Base-by-base conservation (phyloP, 2,329 filamentous ascomycete species). In the Fusarium tricinctum region DNA sequence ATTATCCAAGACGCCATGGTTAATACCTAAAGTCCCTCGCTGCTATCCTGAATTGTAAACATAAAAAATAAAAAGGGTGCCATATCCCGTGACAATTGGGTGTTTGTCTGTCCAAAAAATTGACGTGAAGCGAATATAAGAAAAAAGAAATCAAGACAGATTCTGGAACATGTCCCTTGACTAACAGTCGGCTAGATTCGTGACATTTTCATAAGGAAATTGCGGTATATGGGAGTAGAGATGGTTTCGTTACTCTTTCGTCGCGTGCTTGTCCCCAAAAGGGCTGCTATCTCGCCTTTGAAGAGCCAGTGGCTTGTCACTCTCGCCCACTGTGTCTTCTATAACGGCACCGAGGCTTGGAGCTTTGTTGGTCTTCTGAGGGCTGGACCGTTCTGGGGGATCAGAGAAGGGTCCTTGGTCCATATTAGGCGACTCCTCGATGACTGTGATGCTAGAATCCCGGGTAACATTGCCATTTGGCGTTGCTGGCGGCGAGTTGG, bases 351-450 rank as follows among this genome's bases (percentile, higher is more conserved):
- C 85, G 14, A 90, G 79, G 44, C 81, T 85, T 14, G 80, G 81
- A 14, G 79, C 80, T 66, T 81, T 85, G 59, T 52, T 66, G 7
- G 69, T 49, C 44, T 70, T 78, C 28, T 67, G 68, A 7, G 70
- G 62, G 73, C 53, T 79, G 30, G 70, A 68, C 52, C 69, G 70
- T 52, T 74, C 71, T 3, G 85, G 83, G 3, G 86, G 87, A 64
- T 89, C 88, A 9, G 84, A 83, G 74, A 90, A 90, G 0, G 88
- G 88, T 1, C 88, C 84, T 70, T 88, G 83, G 61, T 87, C 84
- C n/a, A 80, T 69, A 4, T 76, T 72, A 2, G 85, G 81, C 4
- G 85, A 83, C 51, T 85, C 83, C 15, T 84, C 82, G 44, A 86
- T 83, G 39, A 85, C 78, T 2, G 85, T 86, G 8, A 81, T 79